Evolutionary conservation across 1,284 basidiomycete species (phyloP), one percentile per base, ranked within the genome.

Genomic region (Trichosporon asahii): DNA sequence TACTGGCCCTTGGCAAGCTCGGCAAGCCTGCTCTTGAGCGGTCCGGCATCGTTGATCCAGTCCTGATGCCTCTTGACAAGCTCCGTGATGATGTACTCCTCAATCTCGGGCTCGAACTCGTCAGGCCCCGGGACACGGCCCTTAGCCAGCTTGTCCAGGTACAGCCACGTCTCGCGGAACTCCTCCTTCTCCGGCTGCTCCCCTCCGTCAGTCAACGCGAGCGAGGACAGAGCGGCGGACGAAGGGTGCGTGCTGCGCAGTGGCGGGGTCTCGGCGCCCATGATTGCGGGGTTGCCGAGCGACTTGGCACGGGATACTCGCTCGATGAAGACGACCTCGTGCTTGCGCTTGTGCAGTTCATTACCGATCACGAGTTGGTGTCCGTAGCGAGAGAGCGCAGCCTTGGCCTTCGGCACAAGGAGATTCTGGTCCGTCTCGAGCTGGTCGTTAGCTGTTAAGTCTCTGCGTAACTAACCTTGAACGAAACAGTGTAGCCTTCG

Each of bases 281-380:
- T 66, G 23, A 68, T 64, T n/a, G 60, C 15, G 27, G 21, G 25
- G 44, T 69, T 70, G 57, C 66, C 71, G 21, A 37, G 29, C 33
- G 64, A 23, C 66, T 66, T 68, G 66, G 35, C 61, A 53, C 65
- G 67, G 21, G 46, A 11, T 11, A 33, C 55, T 1, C 79, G 78
- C 75, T 85, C 84, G 35, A 99, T 91, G 78, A 99, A 92, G 2
- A 96, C 91, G 68, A 99, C 95, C 80, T 95, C 91, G 76, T 88
- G 88, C 83, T 99, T 99, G 67, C 96, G 88, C 64, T 88, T 86
- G 77, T 95, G 88, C 14, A 99, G 88, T 72, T 96, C 91, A 82
- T 99, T 99, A 29, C 93, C 96, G 75, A 99, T 94, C 65, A 99
- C 97, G 29, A 98, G 90, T 82, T 98, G 95, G 81, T 99, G 96